A percentile compares a stretch with the other conserved stretches of the same genome.
Conservation (phyloP, 2,329 filamentous ascomycete genomes). For the Botrytis cinerea region DNA sequence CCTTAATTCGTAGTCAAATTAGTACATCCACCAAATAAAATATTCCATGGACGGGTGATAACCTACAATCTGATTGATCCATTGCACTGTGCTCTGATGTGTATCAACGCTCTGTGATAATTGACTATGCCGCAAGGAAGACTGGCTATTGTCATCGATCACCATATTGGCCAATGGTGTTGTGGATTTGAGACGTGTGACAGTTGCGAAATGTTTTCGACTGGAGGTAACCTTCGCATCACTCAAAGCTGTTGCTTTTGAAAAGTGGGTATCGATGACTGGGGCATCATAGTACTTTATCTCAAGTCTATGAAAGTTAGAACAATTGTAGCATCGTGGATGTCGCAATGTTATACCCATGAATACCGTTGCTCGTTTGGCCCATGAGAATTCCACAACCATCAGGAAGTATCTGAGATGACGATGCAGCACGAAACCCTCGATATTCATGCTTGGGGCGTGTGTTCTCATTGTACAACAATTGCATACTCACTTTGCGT, state of each 20-base stretch:
- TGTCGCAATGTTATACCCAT: slow-evolving; percentile 4
- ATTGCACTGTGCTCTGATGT: slow-evolving; percentile 15
- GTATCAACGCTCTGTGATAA: background rate
- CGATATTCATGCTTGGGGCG: slow-evolving; percentile 29
- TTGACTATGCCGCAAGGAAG: background rate
- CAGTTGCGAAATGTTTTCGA: background rate
- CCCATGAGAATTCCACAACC: slow-evolving; percentile 16
- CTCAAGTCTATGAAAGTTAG: slow-evolving; percentile 10
- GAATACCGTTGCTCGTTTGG: background rate
- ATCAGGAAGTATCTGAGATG: slow-evolving; percentile 24
- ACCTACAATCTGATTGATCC: slow-evolving; percentile 21
- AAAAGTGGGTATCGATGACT: background rate
- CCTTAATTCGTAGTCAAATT: background rate
- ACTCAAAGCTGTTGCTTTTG: background rate
- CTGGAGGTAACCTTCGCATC: background rate
- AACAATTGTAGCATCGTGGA: background rate
- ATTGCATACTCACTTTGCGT: slow-evolving; percentile 28
- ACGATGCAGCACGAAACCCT: slow-evolving; percentile 29
- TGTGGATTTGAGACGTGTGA: background rate
- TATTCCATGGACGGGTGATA: background rate
- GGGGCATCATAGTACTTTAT: slow-evolving; percentile 2
- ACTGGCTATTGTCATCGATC: background rate
- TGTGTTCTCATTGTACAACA: slow-evolving; percentile 30
- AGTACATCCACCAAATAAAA: background rate
- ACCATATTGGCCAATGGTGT: background rate